A percentile compares a stretch with the other conserved stretches of the same genome.
phyloP scores from a whole-genome alignment of 148 eudicot genomes.

The Rhododendron griersonianum region DNA sequence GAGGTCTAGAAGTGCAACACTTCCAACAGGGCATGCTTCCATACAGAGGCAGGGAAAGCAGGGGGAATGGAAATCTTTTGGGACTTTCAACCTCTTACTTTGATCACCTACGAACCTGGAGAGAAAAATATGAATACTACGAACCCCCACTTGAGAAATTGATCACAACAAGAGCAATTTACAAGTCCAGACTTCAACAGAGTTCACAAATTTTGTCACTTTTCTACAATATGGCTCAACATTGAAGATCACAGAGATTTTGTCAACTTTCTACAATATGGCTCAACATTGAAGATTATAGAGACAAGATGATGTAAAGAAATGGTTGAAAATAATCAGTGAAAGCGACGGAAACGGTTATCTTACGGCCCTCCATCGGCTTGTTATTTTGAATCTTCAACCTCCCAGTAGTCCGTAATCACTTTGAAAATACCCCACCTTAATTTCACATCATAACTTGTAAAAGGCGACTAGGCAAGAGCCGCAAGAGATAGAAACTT shows the following conservation, averaged over 20 bases:
- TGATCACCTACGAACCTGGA: background rate
- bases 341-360: background rate
- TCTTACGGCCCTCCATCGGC: background rate
- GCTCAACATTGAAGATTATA: too few species aligned
- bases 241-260: background rate
- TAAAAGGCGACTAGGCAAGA: background rate
- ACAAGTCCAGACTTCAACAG: background rate
- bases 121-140: background rate
- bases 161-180: background rate
- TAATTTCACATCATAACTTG: background rate
- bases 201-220: background rate
- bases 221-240: background rate
- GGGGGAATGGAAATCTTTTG: too few species aligned
- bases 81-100: too few species aligned
- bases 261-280: background rate
- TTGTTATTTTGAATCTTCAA: slow-evolving; percentile 1
- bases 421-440: background rate
- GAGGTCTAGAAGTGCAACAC: too few species aligned
- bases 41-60: too few species aligned
- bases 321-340: background rate
- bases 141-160: background rate
- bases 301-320: background rate
- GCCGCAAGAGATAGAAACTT: background rate
- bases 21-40: too few species aligned
- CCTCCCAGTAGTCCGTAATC: background rate